Evolutionary conservation across 2,329 filamentous ascomycete species (phyloP), one percentile per base, ranked within the genome.

Genomic region (Bertia moriformis): DNA sequence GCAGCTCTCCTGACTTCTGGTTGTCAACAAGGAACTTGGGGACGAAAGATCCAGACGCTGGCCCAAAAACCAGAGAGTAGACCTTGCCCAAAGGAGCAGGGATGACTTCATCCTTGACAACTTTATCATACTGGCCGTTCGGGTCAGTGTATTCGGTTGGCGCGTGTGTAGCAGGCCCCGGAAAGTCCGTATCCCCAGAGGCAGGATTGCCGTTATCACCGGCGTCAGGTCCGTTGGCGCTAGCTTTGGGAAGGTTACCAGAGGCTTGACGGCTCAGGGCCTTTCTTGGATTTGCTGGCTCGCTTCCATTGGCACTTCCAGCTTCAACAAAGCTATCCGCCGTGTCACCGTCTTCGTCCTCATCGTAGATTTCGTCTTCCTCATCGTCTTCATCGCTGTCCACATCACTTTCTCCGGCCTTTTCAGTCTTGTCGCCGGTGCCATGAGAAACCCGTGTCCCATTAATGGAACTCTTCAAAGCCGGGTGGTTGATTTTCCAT

Each of bases 401-500:
- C 14, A 39, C 42, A 10, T 49, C 51, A 60, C 50, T 42, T 13
- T 55, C 60, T 27, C 83, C 79, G 18, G 79, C 68, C 57, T 93
- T 91, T 50, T 93, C 88, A 0, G 86, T 94, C 62, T 91, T 93
- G 57, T 95, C 88, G 17, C 86, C 87, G 4, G 85, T 82, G 1
- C 76, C 80, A 44, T 85, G 78, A 45, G 88, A 83, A 3, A 95
- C 67, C 12, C 76, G 73, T 10, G 93, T 85, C 2, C 91, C 89
- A 45, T 95, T 95, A 3, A 94, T 65, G 3, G 86, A 93, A 54
- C 87, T 94, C 56, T 86, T 85, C 19, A 98, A 62, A 40, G 86
- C 85, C 2, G 91, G 89, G 55, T 98, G 91, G 14, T 85, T 91
- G 19, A 95, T 81, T 57, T 94, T 94, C 91, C 91, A 98, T 42